Conservation (phyloP, 2,329 filamentous ascomycete species). For the Cercospora berteroae region DNA sequence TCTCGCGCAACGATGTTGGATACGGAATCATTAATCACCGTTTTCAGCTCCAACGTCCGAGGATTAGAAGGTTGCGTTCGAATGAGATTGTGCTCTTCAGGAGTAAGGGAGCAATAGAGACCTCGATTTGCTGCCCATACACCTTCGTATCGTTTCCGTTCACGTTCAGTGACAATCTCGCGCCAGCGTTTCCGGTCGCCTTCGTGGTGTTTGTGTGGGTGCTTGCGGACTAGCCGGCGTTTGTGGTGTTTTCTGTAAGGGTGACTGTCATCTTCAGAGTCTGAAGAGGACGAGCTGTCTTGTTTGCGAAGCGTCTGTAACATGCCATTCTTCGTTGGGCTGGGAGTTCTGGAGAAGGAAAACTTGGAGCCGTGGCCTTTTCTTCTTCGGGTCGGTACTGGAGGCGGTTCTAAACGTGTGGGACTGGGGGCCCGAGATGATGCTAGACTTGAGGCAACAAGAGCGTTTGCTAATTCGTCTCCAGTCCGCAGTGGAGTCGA, state of each 20-base stretch:
- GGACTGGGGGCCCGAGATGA: constrained; percentile 48
- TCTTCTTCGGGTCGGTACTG: constrained; percentile 34
- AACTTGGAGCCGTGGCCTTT: constrained; percentile 24
- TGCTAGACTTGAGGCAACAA: constrained; percentile 71
- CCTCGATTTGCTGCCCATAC: constrained; percentile 82
- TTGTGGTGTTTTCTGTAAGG: constrained; percentile 53
- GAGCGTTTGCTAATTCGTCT: constrained; percentile 68
- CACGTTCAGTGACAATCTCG: constrained; percentile 67
- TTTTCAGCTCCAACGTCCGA: constrained; percentile 12
- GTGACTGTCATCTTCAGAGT: constrained; percentile 48
- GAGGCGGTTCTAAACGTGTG: constrained; percentile 43
- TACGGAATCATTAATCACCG: constrained; percentile 45
- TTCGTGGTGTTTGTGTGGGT: constrained; percentile 71
- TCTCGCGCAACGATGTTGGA: constrained; percentile 68
- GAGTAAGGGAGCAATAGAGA: constrained; percentile 38
- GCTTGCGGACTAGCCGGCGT: constrained; percentile 58
- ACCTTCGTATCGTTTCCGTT: constrained; percentile 78
- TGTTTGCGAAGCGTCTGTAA: constrained; percentile 65
- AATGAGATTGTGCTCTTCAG: constrained; percentile 21
- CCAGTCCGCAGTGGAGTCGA: constrained; percentile 55
- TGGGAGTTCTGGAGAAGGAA: constrained; percentile 43
- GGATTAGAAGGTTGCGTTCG: constrained; percentile 8
- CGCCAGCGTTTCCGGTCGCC: constrained; percentile 72
- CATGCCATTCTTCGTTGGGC: constrained; percentile 52
- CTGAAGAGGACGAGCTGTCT: constrained; percentile 35